Percentiles rank a stretch among this genome's conserved stretches.
phyloP scores from a whole-genome alignment of 116 monocot species.

The Thalassia testudinum region DNA sequence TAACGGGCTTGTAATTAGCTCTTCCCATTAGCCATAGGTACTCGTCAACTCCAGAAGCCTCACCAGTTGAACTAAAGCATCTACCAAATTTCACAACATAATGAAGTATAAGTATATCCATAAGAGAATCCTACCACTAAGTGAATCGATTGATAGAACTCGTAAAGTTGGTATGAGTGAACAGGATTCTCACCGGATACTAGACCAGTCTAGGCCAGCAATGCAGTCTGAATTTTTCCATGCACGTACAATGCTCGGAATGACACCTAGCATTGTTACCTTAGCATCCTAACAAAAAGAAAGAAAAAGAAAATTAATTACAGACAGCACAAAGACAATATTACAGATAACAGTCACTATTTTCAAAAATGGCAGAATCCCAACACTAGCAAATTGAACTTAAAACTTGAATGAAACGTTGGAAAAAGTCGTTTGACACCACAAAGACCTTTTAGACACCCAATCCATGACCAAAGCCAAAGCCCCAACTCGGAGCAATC shows the following conservation, averaged over 20 bases:
- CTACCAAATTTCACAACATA: conserved; percentile 18
- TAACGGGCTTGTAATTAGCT: conserved; percentile 80
- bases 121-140: conserved; percentile 3
- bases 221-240: conserved; percentile 89
- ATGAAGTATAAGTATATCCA: neutral
- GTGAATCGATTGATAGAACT: neutral
- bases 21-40: conserved; percentile 96
- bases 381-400: too few relatives aligned
- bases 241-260: conserved; percentile 91
- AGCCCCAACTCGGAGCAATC: too few relatives aligned
- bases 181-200: conserved; percentile 42
- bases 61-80: conserved; percentile 91
- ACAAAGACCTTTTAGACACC: too few relatives aligned
- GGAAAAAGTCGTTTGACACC: too few relatives aligned
- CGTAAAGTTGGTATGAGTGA: too few relatives aligned
- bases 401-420: too few relatives aligned
- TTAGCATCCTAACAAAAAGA: conserved; percentile 62
- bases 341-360: too few relatives aligned
- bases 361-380: too few relatives aligned
- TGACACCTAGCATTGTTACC: conserved; percentile 89
- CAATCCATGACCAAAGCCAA: too few relatives aligned
- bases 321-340: neutral
- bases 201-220: conserved; percentile 78
- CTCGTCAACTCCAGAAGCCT: conserved; percentile 84
- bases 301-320: too few relatives aligned